These are phyloP conservation scores for Amanita pallidorosea DNA, from an alignment of 768 basidiomycete species.

Conservation along the genomic window DNA sequence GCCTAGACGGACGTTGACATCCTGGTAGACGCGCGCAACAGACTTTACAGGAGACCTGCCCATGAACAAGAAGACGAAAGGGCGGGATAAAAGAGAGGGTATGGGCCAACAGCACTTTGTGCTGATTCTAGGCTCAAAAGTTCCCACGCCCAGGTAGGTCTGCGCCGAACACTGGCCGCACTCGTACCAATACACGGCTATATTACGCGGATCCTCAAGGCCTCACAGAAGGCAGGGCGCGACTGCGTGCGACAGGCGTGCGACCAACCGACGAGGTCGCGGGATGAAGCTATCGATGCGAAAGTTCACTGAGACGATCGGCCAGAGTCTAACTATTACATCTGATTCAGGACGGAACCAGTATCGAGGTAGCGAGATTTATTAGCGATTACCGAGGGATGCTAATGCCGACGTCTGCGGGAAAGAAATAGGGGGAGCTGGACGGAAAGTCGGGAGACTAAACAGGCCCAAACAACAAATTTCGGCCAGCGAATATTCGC, in stretches of 20 bases:
- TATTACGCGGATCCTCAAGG: slow-evolving; percentile 19
- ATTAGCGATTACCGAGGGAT: slow-evolving; percentile 87
- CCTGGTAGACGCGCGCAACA: slow-evolving; percentile 77
- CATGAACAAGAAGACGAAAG: slow-evolving; percentile 30
- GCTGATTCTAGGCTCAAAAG: background rate
- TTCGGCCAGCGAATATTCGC: slow-evolving; percentile 9
- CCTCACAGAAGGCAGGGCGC: slow-evolving; percentile 4
- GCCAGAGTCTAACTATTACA: slow-evolving; percentile 57
- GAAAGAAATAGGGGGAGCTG: too few species aligned
- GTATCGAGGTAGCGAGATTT: slow-evolving; percentile 75
- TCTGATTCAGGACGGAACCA: slow-evolving; percentile 39
- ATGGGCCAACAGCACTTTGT: background rate
- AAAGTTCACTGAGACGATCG: slow-evolving; percentile 78
- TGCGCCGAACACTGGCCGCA: slow-evolving; percentile 26
- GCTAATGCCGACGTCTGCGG: slow-evolving; percentile 65
- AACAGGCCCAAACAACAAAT: slow-evolving; percentile 21
- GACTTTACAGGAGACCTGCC: slow-evolving; percentile 66
- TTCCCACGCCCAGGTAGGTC: slow-evolving; percentile 10
- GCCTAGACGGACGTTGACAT: slow-evolving; percentile 82
- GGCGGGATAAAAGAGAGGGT: background rate
- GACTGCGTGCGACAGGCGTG: slow-evolving; percentile 28
- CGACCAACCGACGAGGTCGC: slow-evolving; percentile 68
- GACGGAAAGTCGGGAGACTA: slow-evolving; percentile 40
- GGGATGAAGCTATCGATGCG: slow-evolving; percentile 9
- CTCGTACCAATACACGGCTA: slow-evolving; percentile 31